These are phyloP conservation scores for Kurtzmaniella natalensis DNA, from an alignment of 1,139 yeast species.

Conservation along the genomic window DNA sequence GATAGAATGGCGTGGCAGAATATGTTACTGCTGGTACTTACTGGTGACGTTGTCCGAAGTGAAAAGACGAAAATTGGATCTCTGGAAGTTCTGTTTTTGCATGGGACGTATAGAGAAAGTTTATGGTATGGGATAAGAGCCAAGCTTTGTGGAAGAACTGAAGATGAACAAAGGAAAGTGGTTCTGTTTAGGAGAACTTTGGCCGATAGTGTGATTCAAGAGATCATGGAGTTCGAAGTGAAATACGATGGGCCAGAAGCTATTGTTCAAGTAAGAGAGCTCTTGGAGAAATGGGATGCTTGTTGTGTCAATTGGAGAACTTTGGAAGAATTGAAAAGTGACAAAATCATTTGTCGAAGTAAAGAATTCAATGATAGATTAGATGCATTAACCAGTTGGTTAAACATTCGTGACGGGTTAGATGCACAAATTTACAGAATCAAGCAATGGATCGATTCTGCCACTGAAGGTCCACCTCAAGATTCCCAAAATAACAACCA, in stretches of 20 bases:
- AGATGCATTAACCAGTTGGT: constrained; percentile 84
- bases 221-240: constrained; percentile 60
- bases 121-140: constrained; percentile 82
- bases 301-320: constrained; percentile 82
- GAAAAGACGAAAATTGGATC: constrained; percentile 76
- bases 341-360: constrained; percentile 68
- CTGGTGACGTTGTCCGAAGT: constrained; percentile 90
- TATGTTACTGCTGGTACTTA: constrained; percentile 83
- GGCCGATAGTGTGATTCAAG: constrained; percentile 73
- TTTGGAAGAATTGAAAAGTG: constrained; percentile 69
- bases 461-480: neutral
- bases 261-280: constrained; percentile 44
- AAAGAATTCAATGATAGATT: constrained; percentile 62
- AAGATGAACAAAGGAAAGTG: constrained; percentile 72
- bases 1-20: constrained; percentile 96
- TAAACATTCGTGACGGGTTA: constrained; percentile 68
- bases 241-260: constrained; percentile 30
- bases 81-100: constrained; percentile 42
- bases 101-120: constrained; percentile 66
- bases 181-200: constrained; percentile 69
- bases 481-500: neutral
- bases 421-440: constrained; percentile 14
- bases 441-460: constrained; percentile 1
- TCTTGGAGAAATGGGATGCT: constrained; percentile 60
- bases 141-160: constrained; percentile 73